These are phyloP conservation scores for Litsea cubeba DNA, from an alignment of 164 flowering plant genomes.

Conservation along the genomic window DNA sequence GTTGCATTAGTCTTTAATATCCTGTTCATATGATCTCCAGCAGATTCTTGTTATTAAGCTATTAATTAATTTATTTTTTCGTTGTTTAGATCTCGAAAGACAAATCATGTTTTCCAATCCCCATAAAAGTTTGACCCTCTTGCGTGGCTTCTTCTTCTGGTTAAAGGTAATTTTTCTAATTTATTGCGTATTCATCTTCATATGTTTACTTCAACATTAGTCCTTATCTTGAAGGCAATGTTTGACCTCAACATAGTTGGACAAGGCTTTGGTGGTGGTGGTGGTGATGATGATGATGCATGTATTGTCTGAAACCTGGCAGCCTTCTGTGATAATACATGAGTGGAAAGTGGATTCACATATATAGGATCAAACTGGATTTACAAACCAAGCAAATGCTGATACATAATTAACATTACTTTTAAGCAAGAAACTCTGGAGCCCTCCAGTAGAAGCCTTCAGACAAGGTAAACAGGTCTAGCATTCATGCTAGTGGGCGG, in stretches of 20 bases:
- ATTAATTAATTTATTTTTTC: neutral
- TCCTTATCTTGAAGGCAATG: no score
- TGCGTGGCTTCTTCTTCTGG: conserved; percentile 51
- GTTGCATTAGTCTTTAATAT: neutral
- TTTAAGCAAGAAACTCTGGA: neutral
- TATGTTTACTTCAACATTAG: neutral
- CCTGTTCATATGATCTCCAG: neutral
- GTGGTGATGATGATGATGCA: neutral
- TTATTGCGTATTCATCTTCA: neutral
- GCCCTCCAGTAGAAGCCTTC: neutral
- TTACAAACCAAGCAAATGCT: neutral
- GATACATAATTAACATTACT: neutral
- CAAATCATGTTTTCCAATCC: conserved; percentile 21
- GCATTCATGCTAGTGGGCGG: neutral
- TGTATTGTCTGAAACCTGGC: neutral
- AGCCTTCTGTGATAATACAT: neutral
- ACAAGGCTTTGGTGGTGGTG: no score
- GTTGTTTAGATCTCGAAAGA: conserved; percentile 26
- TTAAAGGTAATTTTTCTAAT: conserved; percentile 25
- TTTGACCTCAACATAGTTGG: no score
- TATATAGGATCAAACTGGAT: neutral
- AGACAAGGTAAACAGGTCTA: no score
- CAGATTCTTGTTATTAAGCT: neutral
- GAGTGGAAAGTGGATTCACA: neutral
- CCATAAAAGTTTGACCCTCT: conserved; percentile 24